Base-by-base conservation (phyloP, 345 rosid genomes). In the Sapria himalayana region DNA sequence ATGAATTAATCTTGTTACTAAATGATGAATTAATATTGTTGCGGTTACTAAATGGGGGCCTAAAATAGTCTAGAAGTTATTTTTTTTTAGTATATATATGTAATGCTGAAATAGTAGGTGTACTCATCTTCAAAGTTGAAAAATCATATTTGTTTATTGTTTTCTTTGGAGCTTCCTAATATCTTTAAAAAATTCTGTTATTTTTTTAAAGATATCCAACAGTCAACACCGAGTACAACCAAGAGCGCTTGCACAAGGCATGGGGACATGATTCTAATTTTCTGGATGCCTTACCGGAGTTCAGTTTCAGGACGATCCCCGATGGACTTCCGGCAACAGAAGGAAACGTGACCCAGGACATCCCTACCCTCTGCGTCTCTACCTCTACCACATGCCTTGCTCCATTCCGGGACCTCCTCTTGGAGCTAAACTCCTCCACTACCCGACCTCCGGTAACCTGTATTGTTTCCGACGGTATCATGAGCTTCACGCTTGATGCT, bases 151-250 rank as follows among this genome's bases (percentile, higher is more conserved):
- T n/a, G n/a, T n/a, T n/a, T n/a, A n/a, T n/a, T n/a, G n/a, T n/a
- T n/a, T n/a, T n/a, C n/a, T n/a, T n/a, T n/a, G n/a, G n/a, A n/a
- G n/a, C n/a, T n/a, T n/a, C n/a, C n/a, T n/a, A n/a, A n/a, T n/a
- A n/a, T n/a, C n/a, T n/a, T n/a, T n/a, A n/a, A n/a, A n/a, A n/a
- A n/a, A n/a, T n/a, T n/a, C n/a, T n/a, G n/a, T n/a, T n/a, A n/a
- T n/a, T n/a, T n/a, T n/a, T n/a, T n/a, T n/a, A n/a, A n/a, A n/a
- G n/a, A n/a, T n/a, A n/a, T n/a, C n/a, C n/a, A n/a, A n/a, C n/a
- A n/a, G 74, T 72, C 22, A 64, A 72, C 56, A 45, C 69, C 2
- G 69, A 67, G 39, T 67, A 43, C 43, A 72, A 64, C 42, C 66
- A 67, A 47, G 37, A 27, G 17, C 70, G 73, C 20, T 48, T 71